Base-by-base conservation (phyloP, 2,329 filamentous ascomycete genomes). In the Neurospora sp. region DNA sequence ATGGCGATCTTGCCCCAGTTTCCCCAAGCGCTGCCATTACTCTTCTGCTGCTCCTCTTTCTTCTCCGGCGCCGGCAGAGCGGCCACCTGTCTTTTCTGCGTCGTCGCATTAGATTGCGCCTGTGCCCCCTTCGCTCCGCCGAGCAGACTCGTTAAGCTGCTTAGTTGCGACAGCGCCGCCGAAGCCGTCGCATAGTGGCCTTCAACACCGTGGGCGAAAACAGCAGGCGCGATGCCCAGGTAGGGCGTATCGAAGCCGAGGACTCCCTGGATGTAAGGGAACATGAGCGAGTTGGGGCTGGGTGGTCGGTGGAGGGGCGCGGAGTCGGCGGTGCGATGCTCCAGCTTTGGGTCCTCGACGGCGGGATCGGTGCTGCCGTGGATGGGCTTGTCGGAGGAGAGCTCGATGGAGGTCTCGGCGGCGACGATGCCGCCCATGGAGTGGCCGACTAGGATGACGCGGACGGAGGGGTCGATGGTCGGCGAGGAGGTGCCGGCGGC, bases 161-260 rank as follows among this genome's bases (percentile, higher is more conserved):
- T 81, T 74, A 93, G 80, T 79, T 89, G 86, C 7, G 88, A 82
- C 68, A 96, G 87, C 4, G 93, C 91, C 0, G 89, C 85, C 5
- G 87, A 85, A 8, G 90, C 91, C 58, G 89, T 90, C 72, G 90
- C 91, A 81, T 95, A 95, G 76, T 97, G 93, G 58, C 88, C 90
- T 82, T 98, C 93, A 6, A 95, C 94, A 71, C 90, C 89, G 78
- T 95, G 91, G 4, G 92, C 92, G n/a, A 96, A 90, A 1, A 96
- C 91, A 36, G 91, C 91, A 0, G 92, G 92, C 28, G 90, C 88
- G 73, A 94, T 93, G 70, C 92, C 91, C 1, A 96, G 86, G 78
- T 92, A 99, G 0, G 96, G 96, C 0, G 96, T 99, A 81, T 98
- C 95, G 78, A 97, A 97, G 68, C 94, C 93, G 67, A 98, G 86